Evolutionary conservation across 2,329 filamentous ascomycete species (phyloP).

Genomic region (Akanthomyces uredinophilus): DNA sequence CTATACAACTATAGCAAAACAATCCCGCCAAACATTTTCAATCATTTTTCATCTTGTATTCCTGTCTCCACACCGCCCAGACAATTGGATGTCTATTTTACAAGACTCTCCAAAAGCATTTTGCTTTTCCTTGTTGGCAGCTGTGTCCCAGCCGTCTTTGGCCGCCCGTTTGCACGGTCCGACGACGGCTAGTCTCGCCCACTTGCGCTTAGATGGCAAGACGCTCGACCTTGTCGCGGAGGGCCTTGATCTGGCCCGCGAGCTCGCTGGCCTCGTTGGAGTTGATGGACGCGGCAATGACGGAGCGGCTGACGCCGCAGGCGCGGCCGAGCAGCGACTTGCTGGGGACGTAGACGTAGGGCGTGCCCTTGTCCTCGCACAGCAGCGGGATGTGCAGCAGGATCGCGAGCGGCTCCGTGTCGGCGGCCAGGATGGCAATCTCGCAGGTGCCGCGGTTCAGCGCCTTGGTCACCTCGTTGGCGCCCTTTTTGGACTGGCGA

Average conservation of each 20-base stretch:
- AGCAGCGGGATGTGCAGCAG: constrained; percentile 85
- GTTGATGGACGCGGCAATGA: constrained; percentile 85
- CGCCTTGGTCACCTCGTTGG: constrained; percentile 80
- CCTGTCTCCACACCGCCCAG: not conserved
- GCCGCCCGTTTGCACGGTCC: not conserved
- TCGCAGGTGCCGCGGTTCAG: constrained; percentile 88
- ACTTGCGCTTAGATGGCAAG: constrained; percentile 70
- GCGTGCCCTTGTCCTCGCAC: constrained; percentile 69
- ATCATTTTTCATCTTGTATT: not conserved
- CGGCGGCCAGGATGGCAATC: constrained; percentile 82
- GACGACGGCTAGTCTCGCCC: too few relatives aligned
- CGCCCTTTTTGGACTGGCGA: constrained; percentile 82
- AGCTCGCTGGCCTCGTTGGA: constrained; percentile 89
- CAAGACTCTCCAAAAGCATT: not conserved
- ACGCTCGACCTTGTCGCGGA: constrained; percentile 95
- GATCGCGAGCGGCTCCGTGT: constrained; percentile 80
- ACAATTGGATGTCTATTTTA: not conserved
- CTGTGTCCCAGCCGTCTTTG: not conserved
- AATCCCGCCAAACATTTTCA: not conserved
- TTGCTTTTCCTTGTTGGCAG: not conserved
- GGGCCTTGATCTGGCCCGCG: constrained; percentile 75
- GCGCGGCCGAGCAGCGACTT: constrained; percentile 85
- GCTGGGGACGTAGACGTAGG: constrained; percentile 65
- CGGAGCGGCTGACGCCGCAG: constrained; percentile 80
- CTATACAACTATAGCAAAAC: constrained; percentile 1